A percentile compares a stretch with the other conserved stretches of the same genome.
phyloP scores from a whole-genome alignment of 306 rosid genomes.

The Trifolium pratense region DNA sequence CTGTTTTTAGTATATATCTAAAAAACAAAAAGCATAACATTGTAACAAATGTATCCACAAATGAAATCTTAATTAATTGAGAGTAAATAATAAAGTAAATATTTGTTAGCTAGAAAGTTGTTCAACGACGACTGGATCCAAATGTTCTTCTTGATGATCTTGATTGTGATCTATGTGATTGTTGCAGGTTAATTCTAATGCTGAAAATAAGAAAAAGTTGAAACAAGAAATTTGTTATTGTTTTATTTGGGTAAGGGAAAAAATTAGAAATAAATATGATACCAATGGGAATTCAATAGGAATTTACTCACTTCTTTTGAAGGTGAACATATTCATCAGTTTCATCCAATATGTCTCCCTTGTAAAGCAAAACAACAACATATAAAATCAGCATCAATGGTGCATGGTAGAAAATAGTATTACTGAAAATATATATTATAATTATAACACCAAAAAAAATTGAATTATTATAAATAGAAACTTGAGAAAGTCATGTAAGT shows the following conservation, averaged over 20 bases:
- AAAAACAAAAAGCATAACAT: too few relatives aligned
- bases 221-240: background rate
- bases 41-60: too few relatives aligned
- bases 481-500: too few relatives aligned
- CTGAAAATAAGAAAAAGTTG: slow-evolving; percentile 47
- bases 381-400: slow-evolving; percentile 19
- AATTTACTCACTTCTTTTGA: slow-evolving; percentile 61
- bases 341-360: slow-evolving; percentile 85
- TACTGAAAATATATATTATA: too few relatives aligned
- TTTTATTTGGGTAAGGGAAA: background rate
- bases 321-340: slow-evolving; percentile 71
- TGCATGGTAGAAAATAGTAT: slow-evolving; percentile 11
- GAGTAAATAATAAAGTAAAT: too few relatives aligned
- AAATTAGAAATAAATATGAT: background rate
- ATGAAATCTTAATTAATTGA: too few relatives aligned
- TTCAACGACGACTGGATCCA: slow-evolving; percentile 43
- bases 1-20: too few relatives aligned
- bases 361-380: background rate
- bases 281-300: background rate
- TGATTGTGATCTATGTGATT: slow-evolving; percentile 52
- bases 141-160: slow-evolving; percentile 54
- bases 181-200: slow-evolving; percentile 59
- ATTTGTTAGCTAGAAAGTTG: slow-evolving; percentile 25
- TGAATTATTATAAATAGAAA: too few relatives aligned
- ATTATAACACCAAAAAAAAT: too few relatives aligned